phyloP scores from a whole-genome alignment of 202 grass and related monocot species.

The Zoysia matrella region DNA sequence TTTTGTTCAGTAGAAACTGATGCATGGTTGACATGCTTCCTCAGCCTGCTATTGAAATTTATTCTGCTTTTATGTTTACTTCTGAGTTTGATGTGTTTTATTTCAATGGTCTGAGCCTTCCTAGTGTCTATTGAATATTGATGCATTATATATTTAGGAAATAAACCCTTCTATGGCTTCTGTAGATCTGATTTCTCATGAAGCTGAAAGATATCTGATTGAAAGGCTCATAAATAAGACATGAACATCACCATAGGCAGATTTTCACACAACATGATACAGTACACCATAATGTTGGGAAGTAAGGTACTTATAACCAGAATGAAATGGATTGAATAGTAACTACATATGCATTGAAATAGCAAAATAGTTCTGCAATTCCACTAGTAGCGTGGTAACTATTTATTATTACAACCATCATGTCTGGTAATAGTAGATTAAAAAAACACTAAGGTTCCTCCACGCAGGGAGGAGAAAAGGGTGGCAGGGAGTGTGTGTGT shows the following conservation, averaged over 20 bases:
- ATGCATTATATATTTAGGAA: constrained; percentile 17
- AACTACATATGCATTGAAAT: constrained; percentile 46
- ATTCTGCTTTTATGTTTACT: constrained; percentile 16
- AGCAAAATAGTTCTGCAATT: constrained; percentile 56
- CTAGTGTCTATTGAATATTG: not conserved
- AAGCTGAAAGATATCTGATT: not conserved
- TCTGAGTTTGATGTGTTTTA: not conserved
- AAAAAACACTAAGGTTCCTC: constrained; percentile 56
- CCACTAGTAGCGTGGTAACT: constrained; percentile 56
- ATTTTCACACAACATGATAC: constrained; percentile 48
- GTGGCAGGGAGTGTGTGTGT: not conserved
- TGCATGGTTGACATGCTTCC: not conserved
- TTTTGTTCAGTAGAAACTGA: constrained; percentile 9
- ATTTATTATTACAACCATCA: constrained; percentile 88
- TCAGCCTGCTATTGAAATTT: constrained; percentile 4
- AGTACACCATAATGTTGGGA: constrained; percentile 36
- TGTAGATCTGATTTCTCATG: not conserved
- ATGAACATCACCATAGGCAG: constrained; percentile 13
- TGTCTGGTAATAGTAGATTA: constrained; percentile 72
- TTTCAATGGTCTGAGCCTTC: not conserved
- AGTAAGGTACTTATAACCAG: constrained; percentile 44
- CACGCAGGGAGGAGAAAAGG: constrained; percentile 21
- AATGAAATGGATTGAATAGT: constrained; percentile 45
- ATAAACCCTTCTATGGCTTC: constrained; percentile 8
- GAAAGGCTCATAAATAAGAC: constrained; percentile 19